Base-by-base conservation (phyloP, 2,329 filamentous ascomycete genomes). In the Metarhizium brunneum region DNA sequence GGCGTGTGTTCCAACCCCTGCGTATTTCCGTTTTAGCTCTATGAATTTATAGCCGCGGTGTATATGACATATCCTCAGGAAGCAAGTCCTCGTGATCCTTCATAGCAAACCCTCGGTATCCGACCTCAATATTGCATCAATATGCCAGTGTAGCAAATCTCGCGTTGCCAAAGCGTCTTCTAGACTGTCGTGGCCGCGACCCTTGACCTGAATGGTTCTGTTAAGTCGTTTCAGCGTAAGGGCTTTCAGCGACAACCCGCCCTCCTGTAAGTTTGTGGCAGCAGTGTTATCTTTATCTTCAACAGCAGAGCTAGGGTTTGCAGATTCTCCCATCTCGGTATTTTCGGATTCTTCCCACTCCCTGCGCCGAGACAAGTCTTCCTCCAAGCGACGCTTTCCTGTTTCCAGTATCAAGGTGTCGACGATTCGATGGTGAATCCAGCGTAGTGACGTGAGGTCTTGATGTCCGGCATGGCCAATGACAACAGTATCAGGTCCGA, bases 401-500 rank as follows among this genome's bases (percentile, higher is more conserved):
- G 57, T 63, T 53, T 72, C 70, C 13, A 72, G 56, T 2, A 71
- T 30, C n/a, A 69, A 62, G 0, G 77, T 78, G 60, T 82, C 78
- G 18, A 80, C 65, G 0, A 80, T 63, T 0, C 59, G 55, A 0
- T 54, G 54, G 58, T 81, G 78, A 13, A 77, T 73, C 75, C 76
- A 78, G n/a, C 77, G 68, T 58, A 82, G 62, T 1, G 70, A 66
- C 0, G 62, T 61, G 18, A 81, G 60, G 57, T 80, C 78, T 40
- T 68, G 67, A 10, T 70, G 61, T 1, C 69, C 71, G 0, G 68
- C 69, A 53, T 82, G 79, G 0, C 73, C 73, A 2, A 82, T 66
- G 6, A 82, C 67, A 8, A 81, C 66, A 0, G 79, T 82, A 0
- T 72, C 60, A 0, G 71, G 70, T 0, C 73, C 71, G 4, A 81